phyloP scores from a whole-genome alignment of 1,284 basidiomycete species.

The Sanghuangporus sanghuang region DNA sequence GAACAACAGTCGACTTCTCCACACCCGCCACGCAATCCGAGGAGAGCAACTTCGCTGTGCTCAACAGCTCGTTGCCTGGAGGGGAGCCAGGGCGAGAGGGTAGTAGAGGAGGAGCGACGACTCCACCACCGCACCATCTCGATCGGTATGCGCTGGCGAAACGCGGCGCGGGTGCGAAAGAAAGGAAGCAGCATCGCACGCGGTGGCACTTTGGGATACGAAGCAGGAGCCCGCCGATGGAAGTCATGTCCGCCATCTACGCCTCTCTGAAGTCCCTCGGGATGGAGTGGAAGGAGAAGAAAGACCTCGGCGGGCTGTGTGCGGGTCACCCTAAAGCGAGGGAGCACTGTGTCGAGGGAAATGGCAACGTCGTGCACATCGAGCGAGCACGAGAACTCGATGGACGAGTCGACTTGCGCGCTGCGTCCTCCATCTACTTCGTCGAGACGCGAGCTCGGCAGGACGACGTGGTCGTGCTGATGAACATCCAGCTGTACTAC shows the following conservation, averaged over 20 bases:
- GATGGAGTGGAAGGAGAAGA: constrained; percentile 96
- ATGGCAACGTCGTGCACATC: constrained; percentile 37
- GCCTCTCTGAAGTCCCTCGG: constrained; percentile 87
- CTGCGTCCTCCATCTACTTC: constrained; percentile 79
- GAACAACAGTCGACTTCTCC: constrained; percentile 35
- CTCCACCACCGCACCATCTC: constrained; percentile 46
- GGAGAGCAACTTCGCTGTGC: constrained; percentile 73
- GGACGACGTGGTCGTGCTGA: constrained; percentile 88
- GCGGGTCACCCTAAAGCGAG: constrained; percentile 31
- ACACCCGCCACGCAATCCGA: constrained; percentile 42
- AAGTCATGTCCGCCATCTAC: constrained; percentile 99
- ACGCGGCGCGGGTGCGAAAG: constrained; percentile 38
- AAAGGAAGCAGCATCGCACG: constrained; percentile 67
- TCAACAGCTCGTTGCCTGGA: constrained; percentile 76
- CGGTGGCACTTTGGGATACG: constrained; percentile 99
- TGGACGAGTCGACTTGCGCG: constrained; percentile 53
- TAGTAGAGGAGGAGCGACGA: background rate
- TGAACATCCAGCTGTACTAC: constrained; percentile 97
- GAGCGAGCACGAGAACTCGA: constrained; percentile 62
- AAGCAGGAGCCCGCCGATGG: constrained; percentile 94
- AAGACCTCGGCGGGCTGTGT: constrained; percentile 63
- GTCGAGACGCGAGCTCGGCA: constrained; percentile 91
- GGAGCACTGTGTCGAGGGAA: background rate
- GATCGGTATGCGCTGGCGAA: constrained; percentile 61
- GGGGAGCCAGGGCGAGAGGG: constrained; percentile 31